Evolutionary conservation across 352 stramenopile genomes (phyloP), one percentile per base, ranked within the genome.

Genomic region (Globisporangium spiculum): DNA sequence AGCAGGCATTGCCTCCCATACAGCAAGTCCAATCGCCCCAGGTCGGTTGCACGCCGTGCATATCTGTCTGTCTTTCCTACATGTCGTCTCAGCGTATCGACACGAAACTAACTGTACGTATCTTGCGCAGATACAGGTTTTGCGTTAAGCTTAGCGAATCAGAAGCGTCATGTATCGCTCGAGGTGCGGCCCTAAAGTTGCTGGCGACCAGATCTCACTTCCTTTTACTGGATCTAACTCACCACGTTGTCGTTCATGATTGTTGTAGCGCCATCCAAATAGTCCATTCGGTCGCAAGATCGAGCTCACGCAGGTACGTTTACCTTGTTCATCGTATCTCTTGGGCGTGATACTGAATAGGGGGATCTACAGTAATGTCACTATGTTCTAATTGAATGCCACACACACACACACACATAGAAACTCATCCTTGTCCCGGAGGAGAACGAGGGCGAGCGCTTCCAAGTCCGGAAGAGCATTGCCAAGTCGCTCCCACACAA

Each of bases 201-300:
- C 24, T n/a, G 22, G 32, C 4, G 12, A 57, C 12, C 14, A 22
- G 1, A 32, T 16, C 22, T 36, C 24, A 36, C 22, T 52, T 36
- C 4, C 3, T 56, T 22, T 12, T 27, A 41, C 10, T 32, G 5
- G 4, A 4, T 4, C n/a, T 53, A 14, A 46, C 4, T 32, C 24
- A 10, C 8, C 12, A 24, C 41, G 14, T 14, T 36, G 14, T 16
- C 14, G 12, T 60, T 22, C 7, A 46, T 46, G 6, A 46, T 30
- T 38, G 16, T 60, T 50, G 38, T 44, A 82, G 74, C 60, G 69
- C 9, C 74, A 86, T 41, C 75, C 77, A 10, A 68, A 70, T 52
- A 87, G 79, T 53, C 81, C 74, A 4, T 88, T 85, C 36, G 60
- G 68, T 5, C 68, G 79, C 55, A 84, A 77, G 58, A 64, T 81